Percentiles rank a stretch among this genome's conserved stretches.
These are phyloP conservation scores for Pythium rishiriense DNA, from an alignment of 352 stramenopile genomes.

Conservation along the genomic window DNA sequence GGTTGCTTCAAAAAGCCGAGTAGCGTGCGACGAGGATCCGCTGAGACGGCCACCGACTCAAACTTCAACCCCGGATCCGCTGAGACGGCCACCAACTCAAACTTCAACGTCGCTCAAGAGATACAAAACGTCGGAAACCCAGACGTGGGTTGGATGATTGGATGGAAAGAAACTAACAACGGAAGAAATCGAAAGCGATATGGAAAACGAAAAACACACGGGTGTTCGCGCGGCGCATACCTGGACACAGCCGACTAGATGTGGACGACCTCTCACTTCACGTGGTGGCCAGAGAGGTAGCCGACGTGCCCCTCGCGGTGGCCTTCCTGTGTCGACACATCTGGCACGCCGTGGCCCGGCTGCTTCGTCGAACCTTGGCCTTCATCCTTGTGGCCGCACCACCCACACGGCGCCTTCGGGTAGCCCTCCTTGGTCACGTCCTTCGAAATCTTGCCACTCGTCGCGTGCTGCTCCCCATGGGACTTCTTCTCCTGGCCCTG, in stretches of 20 bases:
- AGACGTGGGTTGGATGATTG: not conserved
- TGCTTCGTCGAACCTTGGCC: not conserved
- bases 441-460: conserved; percentile 14
- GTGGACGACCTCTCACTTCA: conserved; percentile 13
- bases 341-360: not conserved
- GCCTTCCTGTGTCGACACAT: conserved; percentile 8
- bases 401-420: conserved; percentile 10
- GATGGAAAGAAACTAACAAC: not conserved
- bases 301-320: conserved; percentile 5
- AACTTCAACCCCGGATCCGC: too few species aligned
- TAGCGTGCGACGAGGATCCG: not conserved
- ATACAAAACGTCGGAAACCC: too few species aligned
- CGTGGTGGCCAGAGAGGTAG: conserved; percentile 14
- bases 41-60: not conserved
- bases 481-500: conserved; percentile 5
- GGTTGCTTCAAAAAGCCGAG: not conserved
- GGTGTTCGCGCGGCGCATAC: not conserved
- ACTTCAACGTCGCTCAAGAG: too few species aligned
- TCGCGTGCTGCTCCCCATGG: conserved; percentile 1
- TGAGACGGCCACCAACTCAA: too few species aligned
- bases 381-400: conserved; percentile 14
- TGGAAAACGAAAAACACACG: not conserved
- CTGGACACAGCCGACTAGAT: not conserved
- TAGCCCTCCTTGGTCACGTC: conserved; percentile 9
- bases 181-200: not conserved